Base-by-base conservation (phyloP, 495 filamentous ascomycete genomes). In the Talaromyces borbonicus region DNA sequence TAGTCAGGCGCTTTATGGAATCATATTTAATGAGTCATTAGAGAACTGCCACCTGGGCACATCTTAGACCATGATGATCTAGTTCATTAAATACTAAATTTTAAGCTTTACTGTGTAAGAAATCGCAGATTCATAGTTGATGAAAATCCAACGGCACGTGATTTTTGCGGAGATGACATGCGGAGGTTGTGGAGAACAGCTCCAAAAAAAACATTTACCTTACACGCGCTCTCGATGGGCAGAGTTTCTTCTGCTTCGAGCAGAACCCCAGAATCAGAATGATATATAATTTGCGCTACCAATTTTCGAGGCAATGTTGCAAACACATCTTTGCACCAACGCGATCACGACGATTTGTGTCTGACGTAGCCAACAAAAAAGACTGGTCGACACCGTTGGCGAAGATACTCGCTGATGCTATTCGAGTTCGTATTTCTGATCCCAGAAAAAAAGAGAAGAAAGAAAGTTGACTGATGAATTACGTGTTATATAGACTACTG, bases 381-480 rank as follows among this genome's bases (percentile, higher is more conserved):
- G 27, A 79, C 69, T 95, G 89, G 86, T 92, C 88, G 8, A 97
- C 90, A 27, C 90, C 90, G 22, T 63, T 97, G 33, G 90, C 90
- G 4, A 88, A 85, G 53, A 81, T 79, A 53, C 71, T 97, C 22
- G 81, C 80, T 31, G 79, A 85, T 56, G 88, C 87, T 24, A 92
- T 97, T 54, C 79, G 80, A 51, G 89, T 93, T 66, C 48, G 53
- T 49, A 40, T 2, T 19, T 47, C 14, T 25, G 39, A 23, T 38
- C 29, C 1, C 5, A 14, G 7, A 33, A 36, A 20, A 23, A n/a
- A 23, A 12, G 7, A 33, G 23, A 40, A 25, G 15, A 46, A 22
- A 3, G 37, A 20, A 16, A 46, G 31, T 14, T 39, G 43, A 8
- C 23, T 52, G 55, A 39, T 49, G 39, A 23, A 27, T 43, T 25